Evolutionary conservation across 2,329 filamentous ascomycete genomes (phyloP).

Genomic region (Monilinia fructicola): DNA sequence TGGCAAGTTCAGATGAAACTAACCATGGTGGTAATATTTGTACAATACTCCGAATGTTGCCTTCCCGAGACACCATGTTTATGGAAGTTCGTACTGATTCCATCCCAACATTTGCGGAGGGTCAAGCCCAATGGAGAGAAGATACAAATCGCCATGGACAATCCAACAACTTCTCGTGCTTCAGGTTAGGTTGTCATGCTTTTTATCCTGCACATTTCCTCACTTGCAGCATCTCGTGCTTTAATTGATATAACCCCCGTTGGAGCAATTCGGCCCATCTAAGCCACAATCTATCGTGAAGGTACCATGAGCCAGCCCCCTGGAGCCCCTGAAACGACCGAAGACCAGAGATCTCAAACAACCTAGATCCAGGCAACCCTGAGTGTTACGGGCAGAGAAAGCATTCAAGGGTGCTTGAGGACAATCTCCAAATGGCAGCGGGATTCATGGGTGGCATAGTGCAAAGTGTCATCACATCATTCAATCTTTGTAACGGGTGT

Average conservation of each 20-base stretch:
- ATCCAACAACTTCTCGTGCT: conserved; percentile 13
- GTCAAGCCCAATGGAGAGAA: neutral
- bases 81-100: neutral
- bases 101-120: neutral
- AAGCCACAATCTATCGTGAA: conserved; percentile 16
- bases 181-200: conserved; percentile 8
- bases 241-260: neutral
- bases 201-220: conserved; percentile 21
- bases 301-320: conserved; percentile 9
- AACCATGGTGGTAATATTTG: conserved; percentile 6
- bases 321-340: conserved; percentile 16
- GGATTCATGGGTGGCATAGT: conserved; percentile 17
- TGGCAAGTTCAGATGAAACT: conserved; percentile 22
- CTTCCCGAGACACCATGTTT: conserved; percentile 23
- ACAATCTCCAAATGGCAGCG: conserved; percentile 21
- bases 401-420: conserved; percentile 7
- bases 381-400: conserved; percentile 10
- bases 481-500: conserved; percentile 22
- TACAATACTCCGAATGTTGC: conserved; percentile 18
- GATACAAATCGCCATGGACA: conserved; percentile 8
- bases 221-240: conserved; percentile 18
- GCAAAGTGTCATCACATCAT: conserved; percentile 23
- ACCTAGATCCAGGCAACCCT: conserved; percentile 17
- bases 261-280: neutral
- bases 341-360: conserved; percentile 18